A percentile compares a stretch with the other conserved stretches of the same genome.
phyloP scores from a whole-genome alignment of 768 basidiomycete species.

The Favolaschia claudopus region DNA sequence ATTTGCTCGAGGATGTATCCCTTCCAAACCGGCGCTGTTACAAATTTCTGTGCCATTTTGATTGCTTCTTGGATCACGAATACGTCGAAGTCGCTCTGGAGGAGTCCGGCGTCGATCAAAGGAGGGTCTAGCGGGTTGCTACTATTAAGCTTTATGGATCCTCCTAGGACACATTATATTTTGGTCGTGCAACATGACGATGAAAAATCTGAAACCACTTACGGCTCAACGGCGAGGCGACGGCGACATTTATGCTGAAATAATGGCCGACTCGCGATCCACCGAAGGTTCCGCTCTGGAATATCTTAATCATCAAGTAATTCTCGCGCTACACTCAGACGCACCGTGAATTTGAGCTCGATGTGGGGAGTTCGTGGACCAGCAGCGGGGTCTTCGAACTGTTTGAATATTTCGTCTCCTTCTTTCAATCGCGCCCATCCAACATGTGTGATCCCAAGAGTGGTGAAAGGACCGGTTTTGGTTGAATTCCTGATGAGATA shows the following conservation, averaged over 20 bases:
- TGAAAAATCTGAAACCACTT: no score
- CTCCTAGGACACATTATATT: no score
- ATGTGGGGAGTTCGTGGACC: slow-evolving; percentile 43
- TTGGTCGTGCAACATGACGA: no score
- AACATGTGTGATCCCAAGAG: slow-evolving; percentile 30
- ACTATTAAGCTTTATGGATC: not conserved
- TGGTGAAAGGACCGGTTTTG: slow-evolving; percentile 38
- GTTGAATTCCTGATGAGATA: slow-evolving; percentile 37
- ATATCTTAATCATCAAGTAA: not conserved
- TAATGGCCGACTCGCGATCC: not conserved
- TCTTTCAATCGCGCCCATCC: slow-evolving; percentile 36
- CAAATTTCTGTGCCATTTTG: not conserved
- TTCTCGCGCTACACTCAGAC: slow-evolving; percentile 17
- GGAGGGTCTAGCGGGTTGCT: not conserved
- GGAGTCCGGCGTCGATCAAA: not conserved
- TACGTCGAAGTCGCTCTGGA: not conserved
- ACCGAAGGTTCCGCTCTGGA: slow-evolving; percentile 14
- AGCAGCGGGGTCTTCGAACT: slow-evolving; percentile 38
- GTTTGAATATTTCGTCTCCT: slow-evolving; percentile 29
- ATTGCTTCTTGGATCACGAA: not conserved
- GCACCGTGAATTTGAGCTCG: slow-evolving; percentile 40
- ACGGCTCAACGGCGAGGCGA: no score
- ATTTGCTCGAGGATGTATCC: not conserved
- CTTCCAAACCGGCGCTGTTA: not conserved
- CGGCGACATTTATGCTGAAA: no score